Base-by-base conservation (phyloP, 1,284 basidiomycete species). In the Ustilago bromivora region DNA sequence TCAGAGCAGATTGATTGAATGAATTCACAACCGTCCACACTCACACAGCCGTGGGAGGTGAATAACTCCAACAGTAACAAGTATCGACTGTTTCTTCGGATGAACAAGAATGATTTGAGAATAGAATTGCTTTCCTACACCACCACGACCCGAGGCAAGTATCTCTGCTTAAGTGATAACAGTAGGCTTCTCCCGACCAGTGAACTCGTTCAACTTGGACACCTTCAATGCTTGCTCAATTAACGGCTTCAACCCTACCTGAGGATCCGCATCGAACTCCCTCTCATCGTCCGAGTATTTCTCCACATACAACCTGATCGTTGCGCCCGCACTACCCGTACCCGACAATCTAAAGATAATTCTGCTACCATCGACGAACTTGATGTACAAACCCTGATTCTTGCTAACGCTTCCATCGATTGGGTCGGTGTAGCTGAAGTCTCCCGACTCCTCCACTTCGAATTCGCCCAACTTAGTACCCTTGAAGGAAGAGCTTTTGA, bases 401-500 rank as follows among this genome's bases (percentile, higher is more conserved):
- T 92, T 93, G 80, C 92, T 94, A 58, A 98, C 91, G 60, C 93
- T 94, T 63, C 92, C 89, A 87, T 99, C 97, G 87, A 99, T 98
- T 23, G 96, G 97, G 87, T 99, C 97, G 51, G 92, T 97, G 90
- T 99, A 99, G 84, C 92, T 90, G 86, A 99, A 99, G 89, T 96
- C 92, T 88, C 92, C 92, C 49, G 92, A 89, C 36, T 91, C 90
- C 31, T 90, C 90, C 73, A 98, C 92, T 67, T 90, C 92, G 89
- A 97, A 99, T 62, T 89, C 89, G 58, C 91, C 90, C 15, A 83
- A 63, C 61, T 82, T 76, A 53, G 72, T 74, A n/a, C 84, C 83
- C 6, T 65, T 57, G 58, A 86, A 84, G 46, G 88, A 88, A 0
- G 93, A 91, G 11, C 89, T 88, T 68, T 89, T 88, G 87, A 98